These are phyloP conservation scores for Pachyrhizus erosus DNA, from an alignment of 306 rosid genomes.

Conservation along the genomic window DNA sequence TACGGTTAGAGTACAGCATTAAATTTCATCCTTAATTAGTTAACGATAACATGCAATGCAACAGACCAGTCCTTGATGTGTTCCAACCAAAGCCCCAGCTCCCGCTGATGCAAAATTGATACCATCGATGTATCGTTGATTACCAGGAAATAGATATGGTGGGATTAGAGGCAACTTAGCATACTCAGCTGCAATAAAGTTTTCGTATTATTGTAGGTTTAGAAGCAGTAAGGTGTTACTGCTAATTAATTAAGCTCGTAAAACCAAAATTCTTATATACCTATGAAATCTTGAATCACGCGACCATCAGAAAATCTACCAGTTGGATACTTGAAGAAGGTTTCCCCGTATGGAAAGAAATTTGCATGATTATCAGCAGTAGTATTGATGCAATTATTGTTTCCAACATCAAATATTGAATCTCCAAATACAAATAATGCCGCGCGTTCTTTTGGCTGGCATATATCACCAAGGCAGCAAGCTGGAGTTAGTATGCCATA, in stretches of 20 bases:
- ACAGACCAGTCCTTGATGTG: constrained; percentile 52
- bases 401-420: constrained; percentile 63
- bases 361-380: constrained; percentile 35
- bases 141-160: constrained; percentile 58
- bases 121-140: constrained; percentile 48
- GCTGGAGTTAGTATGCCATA: background rate
- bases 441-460: constrained; percentile 34
- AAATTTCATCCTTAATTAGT: background rate
- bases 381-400: constrained; percentile 56
- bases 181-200: constrained; percentile 61
- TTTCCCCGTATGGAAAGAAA: constrained; percentile 56
- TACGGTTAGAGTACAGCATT: background rate
- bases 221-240: background rate
- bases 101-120: constrained; percentile 76
- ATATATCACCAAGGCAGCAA: background rate
- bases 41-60: background rate
- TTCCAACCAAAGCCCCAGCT: constrained; percentile 70
- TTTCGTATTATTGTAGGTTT: background rate
- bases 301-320: constrained; percentile 65
- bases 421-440: constrained; percentile 68
- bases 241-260: background rate
- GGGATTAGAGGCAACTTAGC: constrained; percentile 57
- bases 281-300: constrained; percentile 54
- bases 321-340: constrained; percentile 56
- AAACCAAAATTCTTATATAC: constrained; percentile 14